Conservation (phyloP, 306 rosid genomes). For the Sophora flavescens region DNA sequence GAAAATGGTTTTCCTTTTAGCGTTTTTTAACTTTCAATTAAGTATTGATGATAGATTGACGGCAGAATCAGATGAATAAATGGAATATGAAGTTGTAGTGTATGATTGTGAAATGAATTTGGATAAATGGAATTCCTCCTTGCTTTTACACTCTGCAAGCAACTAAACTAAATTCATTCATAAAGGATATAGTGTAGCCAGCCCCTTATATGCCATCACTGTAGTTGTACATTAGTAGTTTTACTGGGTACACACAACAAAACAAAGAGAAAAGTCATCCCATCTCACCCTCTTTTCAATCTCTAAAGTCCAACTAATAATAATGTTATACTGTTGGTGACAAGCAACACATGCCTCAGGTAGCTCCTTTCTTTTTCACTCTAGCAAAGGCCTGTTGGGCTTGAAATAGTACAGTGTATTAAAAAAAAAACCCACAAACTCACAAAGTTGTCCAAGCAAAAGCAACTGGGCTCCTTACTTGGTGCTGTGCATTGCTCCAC, state of each 20-base stretch:
- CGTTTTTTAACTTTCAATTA: no score
- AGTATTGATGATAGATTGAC: no score
- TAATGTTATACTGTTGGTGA: slow-evolving; percentile 27
- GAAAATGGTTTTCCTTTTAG: no score
- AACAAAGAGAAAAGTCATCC: not conserved
- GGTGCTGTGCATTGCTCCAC: slow-evolving; percentile 76
- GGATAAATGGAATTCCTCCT: no score
- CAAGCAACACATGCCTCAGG: slow-evolving; percentile 21
- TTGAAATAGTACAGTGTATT: not conserved
- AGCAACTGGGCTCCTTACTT: slow-evolving; percentile 78
- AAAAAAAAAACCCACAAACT: slow-evolving; percentile 1
- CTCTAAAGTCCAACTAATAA: slow-evolving; percentile 23
- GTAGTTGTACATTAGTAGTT: slow-evolving; percentile 30
- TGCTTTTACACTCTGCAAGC: not conserved
- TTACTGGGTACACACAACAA: slow-evolving; percentile 26
- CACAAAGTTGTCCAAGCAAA: slow-evolving; percentile 76
- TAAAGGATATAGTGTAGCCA: slow-evolving; percentile 7
- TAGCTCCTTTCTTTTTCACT: not conserved
- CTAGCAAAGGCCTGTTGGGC: slow-evolving; percentile 6
- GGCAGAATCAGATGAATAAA: no score
- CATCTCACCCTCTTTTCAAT: slow-evolving; percentile 15
- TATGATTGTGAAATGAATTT: no score
- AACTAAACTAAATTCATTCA: slow-evolving; percentile 10
- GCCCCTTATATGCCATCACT: not conserved
- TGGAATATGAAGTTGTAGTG: no score